Conservation (phyloP, 768 basidiomycete genomes). For the Tricholoma flavovirens region DNA sequence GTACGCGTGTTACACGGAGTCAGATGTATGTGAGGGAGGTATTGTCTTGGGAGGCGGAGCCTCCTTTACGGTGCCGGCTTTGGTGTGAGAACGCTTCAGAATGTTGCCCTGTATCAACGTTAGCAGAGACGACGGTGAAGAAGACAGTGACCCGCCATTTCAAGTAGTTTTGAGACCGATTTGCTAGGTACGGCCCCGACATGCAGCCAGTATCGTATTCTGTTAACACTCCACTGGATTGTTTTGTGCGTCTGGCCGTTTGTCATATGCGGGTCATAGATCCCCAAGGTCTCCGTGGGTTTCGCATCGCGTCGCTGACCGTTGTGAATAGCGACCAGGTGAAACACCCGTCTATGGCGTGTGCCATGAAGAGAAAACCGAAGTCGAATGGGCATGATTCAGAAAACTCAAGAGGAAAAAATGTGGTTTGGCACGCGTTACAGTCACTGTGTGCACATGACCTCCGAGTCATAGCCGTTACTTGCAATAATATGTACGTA, state of each 20-base stretch:
- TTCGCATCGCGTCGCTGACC: slow-evolving; percentile 71
- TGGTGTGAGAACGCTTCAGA: slow-evolving; percentile 48
- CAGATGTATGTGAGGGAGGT: not conserved
- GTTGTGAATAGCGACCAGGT: slow-evolving; percentile 79
- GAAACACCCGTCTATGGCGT: slow-evolving; percentile 71
- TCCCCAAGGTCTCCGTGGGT: slow-evolving; percentile 83
- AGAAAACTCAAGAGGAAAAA: no score
- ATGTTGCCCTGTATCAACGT: slow-evolving; percentile 48
- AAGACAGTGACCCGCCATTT: slow-evolving; percentile 56
- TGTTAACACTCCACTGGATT: slow-evolving; percentile 85
- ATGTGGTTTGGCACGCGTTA: not conserved
- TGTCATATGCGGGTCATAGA: slow-evolving; percentile 68
- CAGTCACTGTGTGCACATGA: not conserved
- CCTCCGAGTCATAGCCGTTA: not conserved
- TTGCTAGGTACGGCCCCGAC: slow-evolving; percentile 81
- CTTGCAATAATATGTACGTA: no score
- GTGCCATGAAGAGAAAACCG: slow-evolving; percentile 80
- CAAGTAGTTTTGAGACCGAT: slow-evolving; percentile 69
- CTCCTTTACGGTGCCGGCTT: slow-evolving; percentile 15
- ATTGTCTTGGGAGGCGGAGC: not conserved
- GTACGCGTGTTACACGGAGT: not conserved
- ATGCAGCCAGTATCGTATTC: slow-evolving; percentile 86
- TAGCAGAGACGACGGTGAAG: not conserved
- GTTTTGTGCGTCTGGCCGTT: slow-evolving; percentile 55
- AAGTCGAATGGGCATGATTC: slow-evolving; percentile 76